Conservation (phyloP, 495 filamentous ascomycete species). For the Xylaria curta region DNA sequence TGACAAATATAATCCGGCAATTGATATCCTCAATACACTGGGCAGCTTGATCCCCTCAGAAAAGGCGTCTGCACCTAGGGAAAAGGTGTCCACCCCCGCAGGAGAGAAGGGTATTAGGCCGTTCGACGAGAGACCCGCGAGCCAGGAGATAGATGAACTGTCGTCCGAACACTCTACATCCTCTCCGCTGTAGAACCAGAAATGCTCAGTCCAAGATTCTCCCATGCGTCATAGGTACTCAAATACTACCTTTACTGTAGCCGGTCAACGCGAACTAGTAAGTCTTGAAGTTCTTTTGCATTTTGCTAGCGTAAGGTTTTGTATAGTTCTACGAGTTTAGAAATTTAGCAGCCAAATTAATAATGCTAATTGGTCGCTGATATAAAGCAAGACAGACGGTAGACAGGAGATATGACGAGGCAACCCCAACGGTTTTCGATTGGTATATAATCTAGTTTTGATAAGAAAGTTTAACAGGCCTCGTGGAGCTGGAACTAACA, state of each 20-base stretch:
- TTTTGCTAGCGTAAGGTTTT: background rate
- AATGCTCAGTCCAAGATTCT: background rate
- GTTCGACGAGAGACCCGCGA: background rate
- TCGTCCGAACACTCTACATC: background rate
- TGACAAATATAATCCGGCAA: background rate
- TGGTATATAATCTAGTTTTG: background rate
- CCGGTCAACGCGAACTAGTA: background rate
- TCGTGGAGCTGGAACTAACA: background rate
- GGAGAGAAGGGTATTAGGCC: background rate
- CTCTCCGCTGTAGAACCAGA: background rate
- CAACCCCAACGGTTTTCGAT: too few relatives aligned
- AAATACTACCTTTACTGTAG: background rate
- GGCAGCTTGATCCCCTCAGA: background rate
- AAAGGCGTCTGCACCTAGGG: background rate
- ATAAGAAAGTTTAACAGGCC: background rate
- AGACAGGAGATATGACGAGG: background rate
- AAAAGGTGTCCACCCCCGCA: background rate
- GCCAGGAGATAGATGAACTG: background rate
- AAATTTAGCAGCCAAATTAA: background rate
- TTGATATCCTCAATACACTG: conserved; percentile 4
- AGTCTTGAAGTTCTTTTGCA: background rate
- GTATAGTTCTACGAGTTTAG: background rate
- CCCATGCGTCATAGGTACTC: background rate
- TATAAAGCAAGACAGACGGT: background rate
- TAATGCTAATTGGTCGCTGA: background rate